phyloP scores from a whole-genome alignment of 768 basidiomycete species.

The Leccinum disarticulatum region DNA sequence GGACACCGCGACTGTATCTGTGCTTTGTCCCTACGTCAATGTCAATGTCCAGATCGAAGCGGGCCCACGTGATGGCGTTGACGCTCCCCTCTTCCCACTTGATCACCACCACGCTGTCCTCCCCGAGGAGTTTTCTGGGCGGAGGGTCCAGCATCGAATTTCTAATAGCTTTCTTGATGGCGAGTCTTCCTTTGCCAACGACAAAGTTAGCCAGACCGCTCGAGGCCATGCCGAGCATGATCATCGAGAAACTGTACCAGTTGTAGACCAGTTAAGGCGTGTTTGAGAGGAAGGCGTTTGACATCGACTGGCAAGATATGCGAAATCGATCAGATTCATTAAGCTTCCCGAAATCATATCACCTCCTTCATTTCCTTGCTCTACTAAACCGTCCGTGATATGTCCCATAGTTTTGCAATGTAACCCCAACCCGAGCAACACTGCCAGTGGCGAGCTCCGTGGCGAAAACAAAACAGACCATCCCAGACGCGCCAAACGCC shows the following conservation, averaged over 20 bases:
- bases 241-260: slow-evolving; percentile 34
- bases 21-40: slow-evolving; percentile 1
- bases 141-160: slow-evolving; percentile 21
- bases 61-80: slow-evolving; percentile 27
- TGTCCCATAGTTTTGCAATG: slow-evolving; percentile 15
- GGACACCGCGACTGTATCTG: neutral
- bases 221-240: slow-evolving; percentile 30
- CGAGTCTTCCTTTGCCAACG: slow-evolving; percentile 25
- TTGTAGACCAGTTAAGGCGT: slow-evolving; percentile 20
- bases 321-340: slow-evolving; percentile 19
- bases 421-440: too few species aligned
- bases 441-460: too few species aligned
- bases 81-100: slow-evolving; percentile 27
- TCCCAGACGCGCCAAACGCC: too few species aligned
- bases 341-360: slow-evolving; percentile 20
- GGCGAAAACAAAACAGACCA: too few species aligned
- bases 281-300: slow-evolving; percentile 3
- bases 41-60: slow-evolving; percentile 21
- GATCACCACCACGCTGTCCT: slow-evolving; percentile 9
- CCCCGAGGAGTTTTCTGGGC: slow-evolving; percentile 23
- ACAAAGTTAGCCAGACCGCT: slow-evolving; percentile 29
- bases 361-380: slow-evolving; percentile 9
- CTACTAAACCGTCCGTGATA: slow-evolving; percentile 8
- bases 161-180: slow-evolving; percentile 15
- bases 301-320: slow-evolving; percentile 14